phyloP scores from a whole-genome alignment of 768 basidiomycete species.

The Leccinum disarticulatum region DNA sequence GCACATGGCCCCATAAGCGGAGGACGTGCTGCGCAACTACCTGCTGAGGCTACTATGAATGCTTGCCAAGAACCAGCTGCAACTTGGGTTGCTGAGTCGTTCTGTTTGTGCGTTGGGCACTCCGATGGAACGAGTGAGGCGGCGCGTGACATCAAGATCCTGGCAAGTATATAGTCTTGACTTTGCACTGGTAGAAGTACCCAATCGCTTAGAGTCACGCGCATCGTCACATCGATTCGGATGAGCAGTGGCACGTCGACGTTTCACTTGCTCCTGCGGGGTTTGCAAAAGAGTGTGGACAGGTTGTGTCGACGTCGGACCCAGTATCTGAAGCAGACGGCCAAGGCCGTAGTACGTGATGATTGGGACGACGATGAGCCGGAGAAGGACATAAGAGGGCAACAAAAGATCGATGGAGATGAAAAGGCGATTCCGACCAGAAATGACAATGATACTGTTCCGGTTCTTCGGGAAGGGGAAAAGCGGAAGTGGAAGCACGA shows the following conservation, averaged over 20 bases:
- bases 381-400: background rate
- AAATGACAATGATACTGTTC: background rate
- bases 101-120: too few species aligned
- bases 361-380: conserved; percentile 51
- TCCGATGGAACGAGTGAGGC: too few species aligned
- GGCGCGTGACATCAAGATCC: too few species aligned
- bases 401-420: too few species aligned
- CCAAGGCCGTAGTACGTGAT: conserved; percentile 35
- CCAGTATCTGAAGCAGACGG: background rate
- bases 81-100: too few species aligned
- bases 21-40: too few species aligned
- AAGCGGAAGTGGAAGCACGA: background rate
- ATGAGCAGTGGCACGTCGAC: background rate
- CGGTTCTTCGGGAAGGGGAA: background rate
- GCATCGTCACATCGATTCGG: background rate
- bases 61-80: background rate
- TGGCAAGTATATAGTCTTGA: too few species aligned
- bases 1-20: too few species aligned
- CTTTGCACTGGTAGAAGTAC: too few species aligned
- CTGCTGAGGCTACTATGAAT: too few species aligned
- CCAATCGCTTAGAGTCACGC: conserved; percentile 2
- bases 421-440: background rate
- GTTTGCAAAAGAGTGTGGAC: conserved; percentile 1
- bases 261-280: background rate
- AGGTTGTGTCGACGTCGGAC: conserved; percentile 1